A percentile compares a stretch with the other conserved stretches of the same genome.
Evolutionary conservation across 371 early-diverging fungal species (phyloP).

Genomic region (Syncephalastrum contaminatum): DNA sequence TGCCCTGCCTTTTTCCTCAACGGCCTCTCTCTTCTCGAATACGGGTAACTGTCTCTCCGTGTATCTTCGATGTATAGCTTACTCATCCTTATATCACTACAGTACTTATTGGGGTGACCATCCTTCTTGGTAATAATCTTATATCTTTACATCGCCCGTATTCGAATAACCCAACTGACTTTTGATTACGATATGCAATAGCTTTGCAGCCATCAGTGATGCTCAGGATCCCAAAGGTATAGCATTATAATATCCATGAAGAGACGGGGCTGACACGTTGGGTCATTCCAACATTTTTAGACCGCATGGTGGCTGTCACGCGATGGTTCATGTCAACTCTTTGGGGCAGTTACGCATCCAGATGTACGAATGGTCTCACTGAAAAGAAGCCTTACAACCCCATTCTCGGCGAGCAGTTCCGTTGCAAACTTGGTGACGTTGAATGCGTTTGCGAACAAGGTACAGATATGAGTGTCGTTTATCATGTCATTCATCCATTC

Average conservation of each 20-base stretch:
- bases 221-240: conserved; percentile 54
- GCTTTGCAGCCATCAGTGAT: conserved; percentile 43
- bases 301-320: conserved; percentile 67
- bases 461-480: conserved; percentile 1
- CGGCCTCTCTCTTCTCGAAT: conserved; percentile 75
- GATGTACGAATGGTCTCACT: conserved; percentile 29
- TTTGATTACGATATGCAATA: conserved; percentile 3
- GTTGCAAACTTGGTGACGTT: conserved; percentile 36
- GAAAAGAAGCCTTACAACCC: conserved; percentile 87
- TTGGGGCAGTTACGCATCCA: conserved; percentile 63
- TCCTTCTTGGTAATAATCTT: conserved; percentile 29
- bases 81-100: background rate
- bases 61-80: background rate
- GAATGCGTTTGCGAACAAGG: conserved; percentile 64
- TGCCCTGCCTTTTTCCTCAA: conserved; percentile 79
- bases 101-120: conserved; percentile 43
- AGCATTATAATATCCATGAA: background rate
- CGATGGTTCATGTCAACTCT: conserved; percentile 78
- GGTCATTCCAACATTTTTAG: conserved; percentile 17
- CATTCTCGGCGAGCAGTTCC: conserved; percentile 89
- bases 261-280: background rate
- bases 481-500: background rate
- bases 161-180: background rate
- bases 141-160: background rate
- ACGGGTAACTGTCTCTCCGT: conserved; percentile 51